These are phyloP conservation scores for Rhododendron ovatum DNA, from an alignment of 148 eudicot genomes.

Conservation along the genomic window DNA sequence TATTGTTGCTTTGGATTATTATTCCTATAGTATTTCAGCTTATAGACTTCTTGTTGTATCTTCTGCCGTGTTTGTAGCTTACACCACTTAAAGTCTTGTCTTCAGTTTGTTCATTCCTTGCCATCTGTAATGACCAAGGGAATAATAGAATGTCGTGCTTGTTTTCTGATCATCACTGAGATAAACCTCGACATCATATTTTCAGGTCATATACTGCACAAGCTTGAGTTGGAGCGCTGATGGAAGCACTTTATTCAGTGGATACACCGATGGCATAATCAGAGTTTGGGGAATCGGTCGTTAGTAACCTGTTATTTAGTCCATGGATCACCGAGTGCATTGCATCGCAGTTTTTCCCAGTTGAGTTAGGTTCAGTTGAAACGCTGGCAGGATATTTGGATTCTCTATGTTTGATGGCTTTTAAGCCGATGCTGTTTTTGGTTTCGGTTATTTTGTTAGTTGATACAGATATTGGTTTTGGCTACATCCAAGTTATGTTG, in stretches of 20 bases:
- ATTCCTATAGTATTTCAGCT: background rate
- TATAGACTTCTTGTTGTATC: background rate
- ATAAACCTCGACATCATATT: background rate
- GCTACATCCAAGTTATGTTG: background rate
- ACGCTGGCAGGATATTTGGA: background rate
- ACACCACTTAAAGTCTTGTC: background rate
- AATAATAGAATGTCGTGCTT: background rate
- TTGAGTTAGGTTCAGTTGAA: background rate
- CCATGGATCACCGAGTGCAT: background rate
- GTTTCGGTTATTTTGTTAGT: background rate
- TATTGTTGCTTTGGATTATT: background rate
- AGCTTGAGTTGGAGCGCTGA: slow-evolving; percentile 8
- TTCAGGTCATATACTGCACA: slow-evolving; percentile 1
- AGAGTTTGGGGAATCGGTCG: slow-evolving; percentile 8
- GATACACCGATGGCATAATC: slow-evolving; percentile 6
- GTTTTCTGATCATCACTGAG: background rate
- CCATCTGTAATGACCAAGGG: background rate
- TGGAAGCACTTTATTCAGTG: slow-evolving; percentile 8
- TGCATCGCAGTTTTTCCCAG: background rate
- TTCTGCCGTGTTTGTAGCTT: background rate
- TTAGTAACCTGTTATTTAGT: background rate
- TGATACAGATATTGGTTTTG: background rate
- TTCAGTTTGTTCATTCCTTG: background rate
- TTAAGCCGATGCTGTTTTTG: background rate
- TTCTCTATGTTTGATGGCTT: background rate